Conservation (phyloP, 1,284 basidiomycete species). For the Trametes sp. region DNA sequence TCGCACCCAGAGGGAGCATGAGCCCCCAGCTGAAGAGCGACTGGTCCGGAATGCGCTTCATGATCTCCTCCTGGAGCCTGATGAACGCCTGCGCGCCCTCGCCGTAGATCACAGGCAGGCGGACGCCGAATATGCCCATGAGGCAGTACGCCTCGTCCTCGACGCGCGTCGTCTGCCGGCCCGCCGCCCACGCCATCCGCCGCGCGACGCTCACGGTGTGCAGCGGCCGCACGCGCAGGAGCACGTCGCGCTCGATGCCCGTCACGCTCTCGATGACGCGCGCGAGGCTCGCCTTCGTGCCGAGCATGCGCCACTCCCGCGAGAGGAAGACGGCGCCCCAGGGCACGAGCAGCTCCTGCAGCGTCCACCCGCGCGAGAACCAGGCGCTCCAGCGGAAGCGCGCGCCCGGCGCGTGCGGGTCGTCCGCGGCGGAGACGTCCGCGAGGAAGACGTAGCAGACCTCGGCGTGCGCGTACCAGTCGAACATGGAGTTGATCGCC, state of each 20-base stretch:
- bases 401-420: conserved; percentile 1
- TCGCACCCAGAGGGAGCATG: not conserved
- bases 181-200: conserved; percentile 25
- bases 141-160: conserved; percentile 29
- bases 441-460: conserved; percentile 25
- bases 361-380: conserved; percentile 27
- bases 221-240: conserved; percentile 14
- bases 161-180: conserved; percentile 15
- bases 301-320: conserved; percentile 17
- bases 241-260: conserved; percentile 20
- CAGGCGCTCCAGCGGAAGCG: conserved; percentile 22
- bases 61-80: conserved; percentile 25
- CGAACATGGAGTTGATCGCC: conserved; percentile 28
- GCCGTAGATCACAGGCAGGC: conserved; percentile 21
- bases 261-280: conserved; percentile 19
- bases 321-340: conserved; percentile 22
- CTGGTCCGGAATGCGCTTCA: conserved; percentile 20
- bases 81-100: conserved; percentile 24
- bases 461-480: conserved; percentile 22
- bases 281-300: conserved; percentile 21
- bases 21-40: conserved; percentile 24
- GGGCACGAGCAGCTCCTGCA: conserved; percentile 27
- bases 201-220: conserved; percentile 21
- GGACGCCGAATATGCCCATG: conserved; percentile 25
- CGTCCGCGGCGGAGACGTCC: conserved; percentile 17